These are phyloP conservation scores for Diaporthe ampelina DNA, from an alignment of 2,329 filamentous ascomycete species.

Conservation along the genomic window DNA sequence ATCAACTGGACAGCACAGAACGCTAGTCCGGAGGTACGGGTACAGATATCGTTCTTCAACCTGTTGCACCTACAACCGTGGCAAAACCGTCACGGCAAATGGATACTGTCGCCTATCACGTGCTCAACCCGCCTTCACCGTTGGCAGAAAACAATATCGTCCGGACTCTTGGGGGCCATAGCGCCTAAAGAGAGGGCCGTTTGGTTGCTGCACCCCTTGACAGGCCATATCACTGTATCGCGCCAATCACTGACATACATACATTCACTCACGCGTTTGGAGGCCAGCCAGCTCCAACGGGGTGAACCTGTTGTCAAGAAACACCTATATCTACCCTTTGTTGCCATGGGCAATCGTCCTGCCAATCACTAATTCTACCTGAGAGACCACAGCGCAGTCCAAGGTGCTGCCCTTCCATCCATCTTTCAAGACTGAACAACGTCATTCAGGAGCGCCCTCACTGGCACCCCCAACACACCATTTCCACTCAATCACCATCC, in stretches of 20 bases:
- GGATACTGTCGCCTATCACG: background rate
- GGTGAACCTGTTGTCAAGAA: background rate
- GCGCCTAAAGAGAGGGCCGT: background rate
- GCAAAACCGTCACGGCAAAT: background rate
- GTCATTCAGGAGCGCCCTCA: background rate
- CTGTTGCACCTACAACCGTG: background rate
- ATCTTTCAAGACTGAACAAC: background rate
- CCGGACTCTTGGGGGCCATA: background rate
- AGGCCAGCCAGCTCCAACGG: background rate
- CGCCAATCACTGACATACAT: background rate
- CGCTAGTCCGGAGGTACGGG: background rate
- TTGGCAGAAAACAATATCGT: background rate
- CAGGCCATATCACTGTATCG: background rate
- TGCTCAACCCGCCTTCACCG: no score
- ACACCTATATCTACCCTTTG: background rate
- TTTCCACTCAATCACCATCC: background rate
- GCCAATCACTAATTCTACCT: background rate
- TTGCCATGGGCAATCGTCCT: background rate
- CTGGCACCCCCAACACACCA: background rate
- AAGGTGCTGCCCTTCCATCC: background rate
- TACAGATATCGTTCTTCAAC: conserved; percentile 1
- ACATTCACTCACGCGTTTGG: background rate
- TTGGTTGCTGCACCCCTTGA: background rate
- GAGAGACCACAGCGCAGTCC: no score
- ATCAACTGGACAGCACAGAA: background rate